Evolutionary conservation across 2,329 filamentous ascomycete genomes (phyloP).

Genomic region (Colletotrichum camelliae): DNA sequence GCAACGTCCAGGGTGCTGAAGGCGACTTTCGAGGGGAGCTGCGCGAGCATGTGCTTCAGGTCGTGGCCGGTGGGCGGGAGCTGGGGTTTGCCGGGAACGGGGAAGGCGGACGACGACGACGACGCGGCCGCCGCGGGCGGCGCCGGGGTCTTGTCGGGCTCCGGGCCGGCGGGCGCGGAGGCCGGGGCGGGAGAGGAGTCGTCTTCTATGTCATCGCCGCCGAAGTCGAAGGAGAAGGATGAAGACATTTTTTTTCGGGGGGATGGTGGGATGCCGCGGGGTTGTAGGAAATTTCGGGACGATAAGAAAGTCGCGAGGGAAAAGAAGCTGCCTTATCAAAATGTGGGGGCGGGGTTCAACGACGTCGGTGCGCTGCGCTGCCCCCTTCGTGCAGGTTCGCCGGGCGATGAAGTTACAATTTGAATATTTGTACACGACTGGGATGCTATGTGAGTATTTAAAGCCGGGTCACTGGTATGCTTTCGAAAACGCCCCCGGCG

Average conservation of each 20-base stretch:
- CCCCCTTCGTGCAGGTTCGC: neutral
- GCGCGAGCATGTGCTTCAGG: conserved; percentile 55
- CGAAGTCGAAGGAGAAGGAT: conserved; percentile 67
- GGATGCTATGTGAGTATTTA: neutral
- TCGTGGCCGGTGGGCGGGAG: conserved; percentile 59
- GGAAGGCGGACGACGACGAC: conserved; percentile 57
- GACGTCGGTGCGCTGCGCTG: neutral
- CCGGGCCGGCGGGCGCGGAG: conserved; percentile 19
- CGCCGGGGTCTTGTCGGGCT: conserved; percentile 27
- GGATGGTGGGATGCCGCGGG: neutral
- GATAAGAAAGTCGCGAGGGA: neutral
- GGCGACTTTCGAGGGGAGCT: conserved; percentile 75
- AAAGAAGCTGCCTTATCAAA: neutral
- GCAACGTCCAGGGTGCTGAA: conserved; percentile 67
- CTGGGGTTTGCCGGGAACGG: conserved; percentile 65
- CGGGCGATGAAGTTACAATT: neutral
- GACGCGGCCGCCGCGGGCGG: conserved; percentile 32
- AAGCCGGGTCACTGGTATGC: rapidly evolving
- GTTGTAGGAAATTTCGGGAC: conserved; percentile 8
- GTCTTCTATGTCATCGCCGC: conserved; percentile 68
- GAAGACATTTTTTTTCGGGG: conserved; percentile 23
- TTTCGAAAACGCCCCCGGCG: neutral
- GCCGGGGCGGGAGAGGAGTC: conserved; percentile 30
- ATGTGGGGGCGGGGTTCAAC: conserved; percentile 15
- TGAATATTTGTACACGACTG: neutral